Conservation (phyloP, 345 rosid genomes). For the Eucalyptus rudis region DNA sequence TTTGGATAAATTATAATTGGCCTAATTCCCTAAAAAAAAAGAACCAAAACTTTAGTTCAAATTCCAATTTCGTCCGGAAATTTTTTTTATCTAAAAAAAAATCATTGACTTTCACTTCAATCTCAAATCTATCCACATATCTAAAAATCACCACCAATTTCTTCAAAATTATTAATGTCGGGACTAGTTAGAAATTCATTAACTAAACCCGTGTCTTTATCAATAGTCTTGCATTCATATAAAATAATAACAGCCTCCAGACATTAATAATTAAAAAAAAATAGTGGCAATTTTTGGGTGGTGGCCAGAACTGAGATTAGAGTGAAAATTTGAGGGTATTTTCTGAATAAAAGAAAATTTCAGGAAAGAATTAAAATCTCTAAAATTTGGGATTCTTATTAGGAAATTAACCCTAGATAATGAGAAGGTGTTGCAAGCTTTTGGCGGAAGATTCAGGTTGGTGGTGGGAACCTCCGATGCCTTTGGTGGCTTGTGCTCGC, state of each 20-base stretch:
- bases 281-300: not conserved
- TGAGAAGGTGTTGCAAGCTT: not conserved
- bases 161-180: not conserved
- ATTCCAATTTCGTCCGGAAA: not conserved
- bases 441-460: not conserved
- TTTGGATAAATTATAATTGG: not conserved
- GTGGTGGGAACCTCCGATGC: not conserved
- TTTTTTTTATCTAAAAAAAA: not conserved
- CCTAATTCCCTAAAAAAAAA: not conserved
- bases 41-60: too few species aligned
- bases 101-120: accelerated
- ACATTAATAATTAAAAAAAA: too few species aligned
- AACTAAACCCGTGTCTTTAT: accelerated
- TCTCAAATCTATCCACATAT: not conserved
- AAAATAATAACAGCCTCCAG: accelerated
- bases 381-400: not conserved
- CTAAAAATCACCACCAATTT: accelerated
- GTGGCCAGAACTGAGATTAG: not conserved
- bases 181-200: not conserved
- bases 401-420: not conserved
- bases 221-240: accelerated
- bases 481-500: not conserved
- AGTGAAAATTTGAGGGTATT: not conserved
- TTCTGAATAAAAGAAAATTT: not conserved
- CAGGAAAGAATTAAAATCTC: not conserved